Evolutionary conservation across 257 asterid species (phyloP).

Genomic region (Plectranthus barbatus): DNA sequence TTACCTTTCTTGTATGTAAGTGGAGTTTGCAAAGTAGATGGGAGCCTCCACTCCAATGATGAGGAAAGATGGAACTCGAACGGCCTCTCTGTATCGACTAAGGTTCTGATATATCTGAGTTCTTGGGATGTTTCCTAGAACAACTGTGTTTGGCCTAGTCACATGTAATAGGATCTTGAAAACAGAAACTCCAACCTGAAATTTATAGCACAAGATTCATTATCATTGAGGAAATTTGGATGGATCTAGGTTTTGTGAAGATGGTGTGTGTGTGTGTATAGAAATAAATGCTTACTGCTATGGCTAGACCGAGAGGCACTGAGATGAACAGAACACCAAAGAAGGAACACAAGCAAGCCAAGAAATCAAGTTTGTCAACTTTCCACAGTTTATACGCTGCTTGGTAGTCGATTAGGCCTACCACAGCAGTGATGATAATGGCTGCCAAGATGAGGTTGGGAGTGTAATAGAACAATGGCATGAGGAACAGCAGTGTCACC

Average conservation of each 20-base stretch:
- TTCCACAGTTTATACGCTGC: slow-evolving; percentile 71
- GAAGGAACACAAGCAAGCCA: slow-evolving; percentile 80
- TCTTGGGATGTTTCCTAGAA: slow-evolving; percentile 74
- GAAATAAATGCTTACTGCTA: slow-evolving; percentile 51
- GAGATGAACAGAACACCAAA: slow-evolving; percentile 94
- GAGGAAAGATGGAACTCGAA: slow-evolving; percentile 61
- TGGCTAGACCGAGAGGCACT: slow-evolving; percentile 87
- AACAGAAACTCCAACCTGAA: slow-evolving; percentile 84
- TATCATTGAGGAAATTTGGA: too few relatives aligned
- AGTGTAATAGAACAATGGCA: slow-evolving; percentile 86
- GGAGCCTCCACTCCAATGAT: slow-evolving; percentile 77
- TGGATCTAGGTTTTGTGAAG: neutral
- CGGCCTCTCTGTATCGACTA: slow-evolving; percentile 57
- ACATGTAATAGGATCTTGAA: slow-evolving; percentile 88
- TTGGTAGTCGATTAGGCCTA: slow-evolving; percentile 75
- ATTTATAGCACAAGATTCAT: neutral
- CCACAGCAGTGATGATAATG: slow-evolving; percentile 82
- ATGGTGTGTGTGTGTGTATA: neutral
- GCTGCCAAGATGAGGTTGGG: slow-evolving; percentile 84
- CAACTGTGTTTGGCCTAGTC: slow-evolving; percentile 75
- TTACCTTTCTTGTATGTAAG: slow-evolving; percentile 84
- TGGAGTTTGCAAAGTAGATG: slow-evolving; percentile 78
- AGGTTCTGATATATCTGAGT: slow-evolving; percentile 69
- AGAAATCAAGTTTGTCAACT: slow-evolving; percentile 87
- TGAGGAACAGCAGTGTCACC: slow-evolving; percentile 70